Evolutionary conservation across 2,329 filamentous ascomycete species (phyloP), one percentile per base, ranked within the genome.

Genomic region (Aspergillus fumigatus): DNA sequence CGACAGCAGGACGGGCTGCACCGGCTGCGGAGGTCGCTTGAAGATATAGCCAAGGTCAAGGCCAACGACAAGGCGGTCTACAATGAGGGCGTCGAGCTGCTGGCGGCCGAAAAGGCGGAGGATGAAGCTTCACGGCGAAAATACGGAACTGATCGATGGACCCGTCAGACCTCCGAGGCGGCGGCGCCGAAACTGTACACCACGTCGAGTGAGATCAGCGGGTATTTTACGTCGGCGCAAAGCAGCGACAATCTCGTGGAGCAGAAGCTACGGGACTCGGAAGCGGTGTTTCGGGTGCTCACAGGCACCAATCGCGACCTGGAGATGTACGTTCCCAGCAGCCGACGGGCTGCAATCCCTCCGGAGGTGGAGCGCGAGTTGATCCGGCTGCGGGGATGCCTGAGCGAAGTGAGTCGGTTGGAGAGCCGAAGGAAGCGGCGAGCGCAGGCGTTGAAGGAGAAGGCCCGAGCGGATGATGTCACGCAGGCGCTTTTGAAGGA

Each of bases 1-100:
- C 84, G 92, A 21, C 93, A 97, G 70, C 89, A 92, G 55, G 92
- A 96, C 67, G 93, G 91, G 0, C 79, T 96, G 32, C 86, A 88
- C 55, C 82, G 89, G 27, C 77, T 97, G 0, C 84, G 89, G 52
- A 84, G 86, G 53, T 91, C 90, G 4, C 90, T 97, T 59, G 87
- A 89, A 4, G 93, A 97, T 62, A 96, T 92, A 1, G 88, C 92
- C 50, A 96, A 93, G 72, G 78, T 99, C n/a, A 90, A 94, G 63
- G 80, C 85, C 1, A 88, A 87, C 50, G 92, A 97, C 68, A 78
- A 86, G 53, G 83, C 85, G 0, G 82, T 90, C 0, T 97, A 94
- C 59, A 85, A 89, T 48, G 93, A 97, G 73, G 93, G 91, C 0
- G 86, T 88, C 35, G 86, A 89, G 14, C 80, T 94, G 1, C 77